Percentiles rank a stretch among this genome's conserved stretches.
Evolutionary conservation across 2,329 filamentous ascomycete species (phyloP).

Genomic region (Sphaerulina musiva): DNA sequence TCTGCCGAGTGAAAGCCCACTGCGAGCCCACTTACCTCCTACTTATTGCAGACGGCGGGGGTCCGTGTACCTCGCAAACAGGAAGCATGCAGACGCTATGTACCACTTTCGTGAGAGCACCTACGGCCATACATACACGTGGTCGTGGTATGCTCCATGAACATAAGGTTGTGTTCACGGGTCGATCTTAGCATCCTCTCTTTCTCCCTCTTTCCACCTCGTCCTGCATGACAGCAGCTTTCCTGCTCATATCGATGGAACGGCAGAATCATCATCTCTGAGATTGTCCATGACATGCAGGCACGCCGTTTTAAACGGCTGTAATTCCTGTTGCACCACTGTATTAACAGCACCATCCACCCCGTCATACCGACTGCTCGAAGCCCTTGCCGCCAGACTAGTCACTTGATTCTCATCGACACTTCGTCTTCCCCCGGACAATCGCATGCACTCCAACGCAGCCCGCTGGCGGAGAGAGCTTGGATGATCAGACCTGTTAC

Average conservation of each 20-base stretch:
- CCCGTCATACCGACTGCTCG: not conserved
- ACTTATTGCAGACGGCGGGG: not conserved
- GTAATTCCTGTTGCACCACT: conserved; percentile 11
- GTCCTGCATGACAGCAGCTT: not conserved
- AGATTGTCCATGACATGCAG: conserved; percentile 8
- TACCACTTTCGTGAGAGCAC: not conserved
- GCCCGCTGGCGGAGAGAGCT: no score
- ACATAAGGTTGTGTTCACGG: not conserved
- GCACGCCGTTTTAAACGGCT: conserved; percentile 5
- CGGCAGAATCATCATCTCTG: not conserved
- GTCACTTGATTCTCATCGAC: not conserved
- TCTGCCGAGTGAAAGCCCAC: not conserved
- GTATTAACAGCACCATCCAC: conserved; percentile 1
- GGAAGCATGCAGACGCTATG: conserved; percentile 3
- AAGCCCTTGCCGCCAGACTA: not conserved
- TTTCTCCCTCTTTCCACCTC: not conserved
- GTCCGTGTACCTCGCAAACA: not conserved
- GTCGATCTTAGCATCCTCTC: conserved; percentile 4
- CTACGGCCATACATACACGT: conserved; percentile 1
- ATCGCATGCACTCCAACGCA: no score
- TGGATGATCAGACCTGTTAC: not conserved
- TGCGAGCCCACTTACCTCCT: conserved; percentile 10
- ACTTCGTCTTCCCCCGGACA: no score
- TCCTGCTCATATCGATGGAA: not conserved
- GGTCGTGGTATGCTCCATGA: not conserved